phyloP scores from a whole-genome alignment of 208 protist species.

The Leishmania amazonensis region DNA sequence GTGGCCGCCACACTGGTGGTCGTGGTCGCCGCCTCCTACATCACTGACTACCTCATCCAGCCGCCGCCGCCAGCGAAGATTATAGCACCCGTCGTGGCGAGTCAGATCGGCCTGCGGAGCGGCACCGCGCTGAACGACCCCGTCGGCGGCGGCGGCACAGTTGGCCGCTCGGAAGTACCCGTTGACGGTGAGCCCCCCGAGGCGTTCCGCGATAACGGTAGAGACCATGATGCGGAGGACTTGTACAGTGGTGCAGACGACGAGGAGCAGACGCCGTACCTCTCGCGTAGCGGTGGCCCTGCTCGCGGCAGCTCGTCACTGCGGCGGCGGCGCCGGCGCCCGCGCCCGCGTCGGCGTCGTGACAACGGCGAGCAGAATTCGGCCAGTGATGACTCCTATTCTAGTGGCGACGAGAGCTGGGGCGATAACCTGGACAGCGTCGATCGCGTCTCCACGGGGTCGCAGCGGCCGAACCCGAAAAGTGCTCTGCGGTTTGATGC shows the following conservation, averaged over 20 bases:
- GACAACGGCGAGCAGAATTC: not conserved
- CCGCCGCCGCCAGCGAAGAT: slow-evolving; percentile 48
- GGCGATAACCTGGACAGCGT: slow-evolving; percentile 2
- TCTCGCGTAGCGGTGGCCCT: slow-evolving; percentile 1
- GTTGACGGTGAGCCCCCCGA: not conserved
- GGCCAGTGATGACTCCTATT: slow-evolving; percentile 2
- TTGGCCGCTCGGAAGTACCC: not conserved
- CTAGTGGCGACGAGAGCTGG: not conserved
- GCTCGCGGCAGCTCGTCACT: slow-evolving; percentile 5
- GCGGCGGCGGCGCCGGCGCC: slow-evolving; percentile 8
- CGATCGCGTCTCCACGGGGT: slow-evolving; percentile 17
- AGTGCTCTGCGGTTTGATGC: slow-evolving; percentile 34
- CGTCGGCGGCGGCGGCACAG: not conserved
- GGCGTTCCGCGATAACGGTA: slow-evolving; percentile 2
- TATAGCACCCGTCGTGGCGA: slow-evolving; percentile 25
- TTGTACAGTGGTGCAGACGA: not conserved
- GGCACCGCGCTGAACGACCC: slow-evolving; percentile 13
- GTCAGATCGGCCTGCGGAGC: slow-evolving; percentile 9
- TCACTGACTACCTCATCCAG: slow-evolving; percentile 67
- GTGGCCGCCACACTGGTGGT: slow-evolving; percentile 44
- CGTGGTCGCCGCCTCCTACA: slow-evolving; percentile 38
- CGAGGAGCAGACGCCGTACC: slow-evolving; percentile 1
- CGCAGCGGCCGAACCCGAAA: slow-evolving; percentile 18
- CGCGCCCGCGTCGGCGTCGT: not conserved
- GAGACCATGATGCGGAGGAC: not conserved